Percentiles rank a stretch among this genome's conserved stretches.
Conservation (phyloP, 192 early-diverging fungal species). For the Coemansia sp. region DNA sequence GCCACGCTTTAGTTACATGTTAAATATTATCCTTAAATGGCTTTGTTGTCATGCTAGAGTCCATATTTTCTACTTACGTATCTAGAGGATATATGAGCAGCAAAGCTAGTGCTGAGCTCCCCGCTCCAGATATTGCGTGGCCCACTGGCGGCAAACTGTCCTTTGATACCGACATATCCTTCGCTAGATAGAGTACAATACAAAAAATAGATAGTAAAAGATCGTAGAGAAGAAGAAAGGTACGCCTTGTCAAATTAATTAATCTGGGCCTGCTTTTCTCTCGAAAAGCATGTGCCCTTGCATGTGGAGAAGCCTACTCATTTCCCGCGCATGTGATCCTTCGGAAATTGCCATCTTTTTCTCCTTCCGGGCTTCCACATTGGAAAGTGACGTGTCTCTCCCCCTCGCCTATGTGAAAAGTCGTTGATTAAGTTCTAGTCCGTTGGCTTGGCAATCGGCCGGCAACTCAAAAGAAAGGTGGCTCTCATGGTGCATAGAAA, state of each 20-base stretch:
- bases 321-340: constrained; percentile 11
- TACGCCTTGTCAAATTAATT: background rate
- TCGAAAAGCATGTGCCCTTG: background rate
- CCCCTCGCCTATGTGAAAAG: background rate
- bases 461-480: background rate
- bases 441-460: background rate
- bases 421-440: background rate
- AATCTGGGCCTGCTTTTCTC: background rate
- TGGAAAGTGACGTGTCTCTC: background rate
- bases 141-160: constrained; percentile 77
- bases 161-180: constrained; percentile 20
- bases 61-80: constrained; percentile 45
- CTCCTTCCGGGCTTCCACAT: background rate
- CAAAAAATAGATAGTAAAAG: background rate
- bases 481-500: background rate
- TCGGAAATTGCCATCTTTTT: background rate
- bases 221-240: constrained; percentile 13
- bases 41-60: background rate
- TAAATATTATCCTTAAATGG: background rate
- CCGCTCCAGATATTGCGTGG: constrained; percentile 89
- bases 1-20: background rate
- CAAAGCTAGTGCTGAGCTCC: constrained; percentile 90
- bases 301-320: background rate
- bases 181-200: background rate
- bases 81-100: constrained; percentile 93